Base-by-base conservation (phyloP, 495 filamentous ascomycete species). In the Penicillium cosmopolitanum region DNA sequence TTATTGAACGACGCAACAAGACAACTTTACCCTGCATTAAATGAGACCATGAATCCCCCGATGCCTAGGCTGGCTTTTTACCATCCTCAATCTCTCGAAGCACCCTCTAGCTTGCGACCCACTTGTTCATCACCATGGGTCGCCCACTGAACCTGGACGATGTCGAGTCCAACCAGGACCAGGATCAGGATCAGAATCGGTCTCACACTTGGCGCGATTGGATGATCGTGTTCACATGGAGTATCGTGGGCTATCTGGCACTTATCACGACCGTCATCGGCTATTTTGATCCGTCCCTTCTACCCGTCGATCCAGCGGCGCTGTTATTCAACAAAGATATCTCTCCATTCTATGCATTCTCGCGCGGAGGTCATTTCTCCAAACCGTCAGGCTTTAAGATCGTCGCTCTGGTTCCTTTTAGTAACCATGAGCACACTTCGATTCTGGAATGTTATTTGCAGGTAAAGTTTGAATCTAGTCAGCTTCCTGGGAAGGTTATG, bases 391-490 rank as follows among this genome's bases (percentile, higher is more conserved):
- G 67, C 4, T 65, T 84, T 23, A 75, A 76, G 31, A 69, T 84
- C 42, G 71, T 83, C 50, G 82, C 75, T 16, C 58, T 84, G 46
- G 75, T 85, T 21, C 82, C 82, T 33, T 83, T 82, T 62, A 76
- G 72, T 50, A 61, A 76, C 46, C 69, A 71, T 61, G 72, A 79
- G 58, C 72, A 69, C 6, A 80, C 81, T 16, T 71, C 72, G 12
- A 79, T 84, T 40, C 61, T 85, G 36, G 78, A 85, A 48, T 84
- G 82, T 58, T 85, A 85, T 58, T 58, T 85, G 28, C 73, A 69
- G 61, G 76, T 77, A 46, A 55, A 70, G 1, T 8, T 16, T 31
- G 8, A 31, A 8, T 31, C 28, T 31, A 31, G 4, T 31, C 28
- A 6, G 4, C 28, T 31, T 31, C 28, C 23, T 23, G 1, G 28